Evolutionary conservation across 1,284 basidiomycete genomes (phyloP).

Genomic region (Wolfiporia cocos): DNA sequence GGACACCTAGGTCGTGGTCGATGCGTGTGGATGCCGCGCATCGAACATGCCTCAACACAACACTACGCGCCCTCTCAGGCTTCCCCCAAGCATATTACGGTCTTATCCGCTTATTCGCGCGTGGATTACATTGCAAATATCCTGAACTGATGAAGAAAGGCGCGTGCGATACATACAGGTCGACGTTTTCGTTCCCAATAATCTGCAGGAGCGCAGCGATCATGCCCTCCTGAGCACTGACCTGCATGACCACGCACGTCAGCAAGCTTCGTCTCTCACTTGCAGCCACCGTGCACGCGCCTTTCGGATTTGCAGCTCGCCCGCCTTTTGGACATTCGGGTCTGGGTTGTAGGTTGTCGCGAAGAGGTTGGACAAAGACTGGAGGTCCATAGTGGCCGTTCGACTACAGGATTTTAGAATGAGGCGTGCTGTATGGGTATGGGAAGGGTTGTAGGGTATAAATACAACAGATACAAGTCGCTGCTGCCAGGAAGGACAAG

Average conservation of each 20-base stretch:
- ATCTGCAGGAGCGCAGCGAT: conserved; percentile 76
- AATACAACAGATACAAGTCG: too few relatives aligned
- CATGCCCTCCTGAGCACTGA: conserved; percentile 74
- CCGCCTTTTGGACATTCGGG: conserved; percentile 77
- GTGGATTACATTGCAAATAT: too few relatives aligned
- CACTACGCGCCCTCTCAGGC: too few relatives aligned
- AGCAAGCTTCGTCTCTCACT: too few relatives aligned
- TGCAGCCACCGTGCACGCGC: conserved; percentile 32
- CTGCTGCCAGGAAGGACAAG: too few relatives aligned
- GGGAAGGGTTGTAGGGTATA: too few relatives aligned
- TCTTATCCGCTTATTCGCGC: too few relatives aligned
- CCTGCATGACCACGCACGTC: conserved; percentile 32
- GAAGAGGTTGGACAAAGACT: conserved; percentile 71
- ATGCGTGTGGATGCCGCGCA: too few relatives aligned
- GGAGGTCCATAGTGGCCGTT: conserved; percentile 83
- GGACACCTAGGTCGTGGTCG: too few relatives aligned
- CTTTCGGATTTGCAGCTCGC: conserved; percentile 81
- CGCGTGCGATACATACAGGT: conserved; percentile 60
- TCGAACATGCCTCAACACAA: too few relatives aligned
- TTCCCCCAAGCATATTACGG: too few relatives aligned
- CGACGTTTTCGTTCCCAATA: conserved; percentile 67
- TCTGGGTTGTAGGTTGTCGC: conserved; percentile 76
- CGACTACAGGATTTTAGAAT: neutral
- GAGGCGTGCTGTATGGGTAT: conserved; percentile 1
- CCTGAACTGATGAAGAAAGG: too few relatives aligned